A percentile compares a stretch with the other conserved stretches of the same genome.
phyloP scores from a whole-genome alignment of 2,329 filamentous ascomycete genomes.

The Dendrostoma leiphaemia region DNA sequence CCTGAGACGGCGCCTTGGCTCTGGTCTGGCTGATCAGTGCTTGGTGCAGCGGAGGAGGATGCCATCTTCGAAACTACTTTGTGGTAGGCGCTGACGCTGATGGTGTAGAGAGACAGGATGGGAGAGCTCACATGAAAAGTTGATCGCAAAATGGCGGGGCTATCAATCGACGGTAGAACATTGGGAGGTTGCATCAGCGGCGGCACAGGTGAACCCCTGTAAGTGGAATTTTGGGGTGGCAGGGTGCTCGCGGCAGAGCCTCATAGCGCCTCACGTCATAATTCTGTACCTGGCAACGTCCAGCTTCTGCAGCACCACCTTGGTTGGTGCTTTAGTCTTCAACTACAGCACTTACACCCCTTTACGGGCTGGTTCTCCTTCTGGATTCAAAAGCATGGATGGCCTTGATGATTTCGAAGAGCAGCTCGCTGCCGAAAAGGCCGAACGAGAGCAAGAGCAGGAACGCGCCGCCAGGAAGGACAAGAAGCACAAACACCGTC shows the following conservation, averaged over 20 bases:
- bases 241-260: background rate
- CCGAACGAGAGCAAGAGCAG: constrained; percentile 27
- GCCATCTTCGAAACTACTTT: too few relatives aligned
- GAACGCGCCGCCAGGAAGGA: constrained; percentile 27
- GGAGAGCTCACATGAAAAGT: constrained; percentile 15
- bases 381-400: constrained; percentile 17
- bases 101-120: background rate
- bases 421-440: constrained; percentile 35
- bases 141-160: constrained; percentile 5
- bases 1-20: background rate
- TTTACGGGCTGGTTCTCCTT: too few relatives aligned
- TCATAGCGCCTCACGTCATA: constrained; percentile 1
- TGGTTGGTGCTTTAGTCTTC: too few relatives aligned
- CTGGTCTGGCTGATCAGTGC: constrained; percentile 9
- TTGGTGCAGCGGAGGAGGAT: constrained; percentile 16
- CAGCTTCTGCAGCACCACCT: too few relatives aligned
- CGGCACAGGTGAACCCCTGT: background rate
- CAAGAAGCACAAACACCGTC: constrained; percentile 28
- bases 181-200: background rate
- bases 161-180: background rate
- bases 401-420: constrained; percentile 36
- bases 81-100: background rate
- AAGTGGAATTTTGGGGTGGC: background rate
- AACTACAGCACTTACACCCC: too few relatives aligned
- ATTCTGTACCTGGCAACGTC: too few relatives aligned